Evolutionary conservation across 2,329 filamentous ascomycete species (phyloP), one percentile per base, ranked within the genome.

Genomic region (Penicillium palitans): DNA sequence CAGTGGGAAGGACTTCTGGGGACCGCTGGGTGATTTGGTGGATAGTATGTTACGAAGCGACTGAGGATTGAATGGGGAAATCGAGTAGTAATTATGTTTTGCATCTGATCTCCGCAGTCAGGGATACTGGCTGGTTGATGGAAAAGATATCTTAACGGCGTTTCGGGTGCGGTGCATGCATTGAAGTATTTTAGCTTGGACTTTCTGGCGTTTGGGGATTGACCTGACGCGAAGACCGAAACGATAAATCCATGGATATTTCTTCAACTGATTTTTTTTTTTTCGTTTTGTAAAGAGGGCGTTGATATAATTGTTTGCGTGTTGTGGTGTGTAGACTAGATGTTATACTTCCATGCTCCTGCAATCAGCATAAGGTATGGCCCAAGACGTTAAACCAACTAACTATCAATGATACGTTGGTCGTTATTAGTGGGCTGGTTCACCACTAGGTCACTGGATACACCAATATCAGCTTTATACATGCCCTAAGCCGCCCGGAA

Each of bases 21-120:
- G 95, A 1, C 95, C 95, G 13, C 76, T 99, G 58, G 93, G 93
- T 12, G 95, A 99, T 76, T 80, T 99, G 66, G 95, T 99, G 51
- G 95, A 99, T 74, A 98, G 91, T 75, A 99, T 99, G 93, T 78
- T 98, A 79, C 88, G 88, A 78, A 97, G 92, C 72, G 95, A 98
- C 74, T 96, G 69, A 82, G 57, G 25, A 19, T 19, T 29, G 29
- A n/a, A 31, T 37, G 15, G 15, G 25, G 44, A 44, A 40, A 40
- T 8, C 13, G 47, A 46, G 27, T 46, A 55, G 52, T 55, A 44
- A 55, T 35, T 46, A 35, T 39, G 53, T 51, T 54, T 60, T 52
- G 47, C 35, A 52, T 58, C 42, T 53, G 54, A 45, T 57, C 44
- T 53, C 46, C 19, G 21, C 8, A 37, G 48, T 57, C 29, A 31